Percentiles rank a stretch among this genome's conserved stretches.
Conservation (phyloP, 352 stramenopile genomes). For the Phytophthora hybrid region DNA sequence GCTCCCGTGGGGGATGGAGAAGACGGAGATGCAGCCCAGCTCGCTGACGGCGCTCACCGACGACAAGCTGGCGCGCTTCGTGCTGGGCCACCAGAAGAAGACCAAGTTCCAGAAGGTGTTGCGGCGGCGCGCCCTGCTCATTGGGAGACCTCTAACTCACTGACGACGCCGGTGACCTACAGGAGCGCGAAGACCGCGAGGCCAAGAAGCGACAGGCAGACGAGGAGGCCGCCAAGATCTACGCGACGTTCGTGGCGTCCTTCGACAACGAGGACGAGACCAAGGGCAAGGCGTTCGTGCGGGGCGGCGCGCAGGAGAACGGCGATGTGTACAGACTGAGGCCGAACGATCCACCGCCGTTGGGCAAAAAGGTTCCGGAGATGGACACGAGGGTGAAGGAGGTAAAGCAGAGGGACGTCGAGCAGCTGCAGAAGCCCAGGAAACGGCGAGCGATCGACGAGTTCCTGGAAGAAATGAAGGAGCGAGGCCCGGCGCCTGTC, state of each 20-base stretch:
- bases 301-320: constrained; percentile 30
- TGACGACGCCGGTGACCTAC: constrained; percentile 12
- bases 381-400: constrained; percentile 80
- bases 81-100: constrained; percentile 84
- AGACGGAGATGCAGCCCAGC: constrained; percentile 72
- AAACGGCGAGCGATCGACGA: constrained; percentile 88
- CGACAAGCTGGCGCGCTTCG: constrained; percentile 83
- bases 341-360: constrained; percentile 26
- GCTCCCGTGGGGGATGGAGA: constrained; percentile 74
- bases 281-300: constrained; percentile 74
- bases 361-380: constrained; percentile 52
- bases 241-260: constrained; percentile 90
- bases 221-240: constrained; percentile 88
- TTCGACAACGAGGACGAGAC: constrained; percentile 84
- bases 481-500: constrained; percentile 42
- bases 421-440: constrained; percentile 34
- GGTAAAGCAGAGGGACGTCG: constrained; percentile 68
- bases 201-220: constrained; percentile 86
- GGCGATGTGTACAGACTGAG: constrained; percentile 46
- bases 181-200: constrained; percentile 85
- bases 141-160: background rate
- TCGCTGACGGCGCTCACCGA: constrained; percentile 74
- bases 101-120: constrained; percentile 88
- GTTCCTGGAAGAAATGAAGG: constrained; percentile 92
- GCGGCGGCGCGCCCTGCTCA: background rate